Evolutionary conservation across 805 yeast species (phyloP).

Genomic region (Ogataea pignaliae): DNA sequence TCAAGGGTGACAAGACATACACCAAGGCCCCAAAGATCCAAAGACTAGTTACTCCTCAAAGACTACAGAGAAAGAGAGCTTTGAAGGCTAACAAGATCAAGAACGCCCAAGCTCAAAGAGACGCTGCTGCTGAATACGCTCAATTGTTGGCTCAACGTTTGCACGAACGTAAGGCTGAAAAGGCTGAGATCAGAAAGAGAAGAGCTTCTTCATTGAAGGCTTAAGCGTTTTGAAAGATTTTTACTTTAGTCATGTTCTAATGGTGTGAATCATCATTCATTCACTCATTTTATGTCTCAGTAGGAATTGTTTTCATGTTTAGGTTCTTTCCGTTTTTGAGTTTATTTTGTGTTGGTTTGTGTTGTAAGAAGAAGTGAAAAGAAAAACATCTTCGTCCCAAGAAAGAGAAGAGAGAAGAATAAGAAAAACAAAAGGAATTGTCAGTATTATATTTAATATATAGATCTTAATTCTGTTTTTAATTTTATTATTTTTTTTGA

Average conservation of each 20-base stretch:
- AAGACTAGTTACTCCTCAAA: constrained; percentile 98
- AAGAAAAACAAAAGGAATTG: constrained; percentile 1
- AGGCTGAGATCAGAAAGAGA: constrained; percentile 98
- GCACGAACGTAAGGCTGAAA: constrained; percentile 97
- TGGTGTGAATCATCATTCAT: too few species aligned
- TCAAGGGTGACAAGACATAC: constrained; percentile 97
- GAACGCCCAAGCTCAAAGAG: constrained; percentile 98
- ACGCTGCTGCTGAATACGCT: constrained; percentile 99
- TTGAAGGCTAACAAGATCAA: constrained; percentile 88
- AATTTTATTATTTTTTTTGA: constrained; percentile 6
- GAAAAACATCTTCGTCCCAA: too few species aligned
- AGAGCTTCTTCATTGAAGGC: constrained; percentile 98
- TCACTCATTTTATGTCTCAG: too few species aligned
- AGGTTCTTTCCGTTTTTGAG: neutral
- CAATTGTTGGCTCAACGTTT: constrained; percentile 97
- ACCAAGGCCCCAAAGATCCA: constrained; percentile 99
- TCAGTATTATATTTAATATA: constrained; percentile 2
- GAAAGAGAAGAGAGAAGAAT: too few species aligned
- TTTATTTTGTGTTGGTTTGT: neutral
- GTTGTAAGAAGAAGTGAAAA: neutral
- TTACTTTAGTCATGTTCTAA: too few species aligned
- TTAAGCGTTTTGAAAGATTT: constrained; percentile 34
- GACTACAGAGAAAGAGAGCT: constrained; percentile 98
- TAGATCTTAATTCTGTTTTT: constrained; percentile 12
- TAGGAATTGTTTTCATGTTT: constrained; percentile 1